Base-by-base conservation (phyloP, 345 rosid genomes). In the Melaleuca quinquenervia region DNA sequence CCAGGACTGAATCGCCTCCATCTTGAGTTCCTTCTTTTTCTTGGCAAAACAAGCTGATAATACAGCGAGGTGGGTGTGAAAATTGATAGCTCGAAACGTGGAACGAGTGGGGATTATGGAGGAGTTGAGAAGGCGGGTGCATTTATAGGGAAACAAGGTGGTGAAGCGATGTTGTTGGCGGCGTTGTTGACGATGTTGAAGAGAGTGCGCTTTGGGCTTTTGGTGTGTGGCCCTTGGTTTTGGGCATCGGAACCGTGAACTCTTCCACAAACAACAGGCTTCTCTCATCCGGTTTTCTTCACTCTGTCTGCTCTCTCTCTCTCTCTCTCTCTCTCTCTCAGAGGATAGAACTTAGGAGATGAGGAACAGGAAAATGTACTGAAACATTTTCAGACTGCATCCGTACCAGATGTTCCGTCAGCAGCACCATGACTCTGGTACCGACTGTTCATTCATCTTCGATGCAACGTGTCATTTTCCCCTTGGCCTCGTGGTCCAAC, bases 1-100 rank as follows among this genome's bases (percentile, higher is more conserved):
- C 97, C 96, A 93, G 10, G 96, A 89, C 62, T 91, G 94, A 90
- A 94, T 76, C 18, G 92, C 91, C 88, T 92, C 95, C 96, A 93
- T 93, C 41, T 36, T 20, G 80, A 70, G 26, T 20, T 36, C 48
- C 36, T 70, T 48, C 18, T 36, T 32, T 36, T 41, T 70, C 48
- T 36, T 70, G 48, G 48, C 48, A 36, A 36, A 70, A 41, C 80
- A 36, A 20, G 80, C 48, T 41, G 48, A 70, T 13, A 70, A 70
- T 8, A 36, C 80, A 22, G 48, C 80, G 11, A 32, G 78, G 70
- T 58, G 36, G 70, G 70, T 58, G 70, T 13, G 70, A 58, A 58
- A 64, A 32, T 41, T 9, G 78, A 64, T 32, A 8, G 78, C 78
- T 64, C 1, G 78, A 32, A 64, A 32, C 21, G 45, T 29, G 76